Conservation (phyloP, 164 flowering plant species). For the Tetrastigma voinierianum region DNA sequence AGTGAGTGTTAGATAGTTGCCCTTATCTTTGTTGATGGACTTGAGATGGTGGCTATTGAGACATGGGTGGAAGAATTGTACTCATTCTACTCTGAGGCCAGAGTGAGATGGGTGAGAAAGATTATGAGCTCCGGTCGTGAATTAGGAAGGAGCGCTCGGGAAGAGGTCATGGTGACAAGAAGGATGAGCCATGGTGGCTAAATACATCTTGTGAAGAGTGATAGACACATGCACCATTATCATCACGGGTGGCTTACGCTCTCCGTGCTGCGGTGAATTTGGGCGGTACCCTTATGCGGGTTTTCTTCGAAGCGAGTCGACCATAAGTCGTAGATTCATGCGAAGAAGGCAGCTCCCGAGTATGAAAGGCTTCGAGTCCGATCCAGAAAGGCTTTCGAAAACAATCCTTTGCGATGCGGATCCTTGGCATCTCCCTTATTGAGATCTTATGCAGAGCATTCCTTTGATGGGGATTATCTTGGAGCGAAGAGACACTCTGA, state of each 20-base stretch:
- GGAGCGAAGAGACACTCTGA: no score
- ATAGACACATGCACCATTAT: no score
- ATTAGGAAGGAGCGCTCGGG: slow-evolving; percentile 57
- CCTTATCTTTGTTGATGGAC: slow-evolving; percentile 68
- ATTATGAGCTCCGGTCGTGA: slow-evolving; percentile 60
- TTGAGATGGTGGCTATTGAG: slow-evolving; percentile 56
- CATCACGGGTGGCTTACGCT: no score
- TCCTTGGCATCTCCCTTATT: no score
- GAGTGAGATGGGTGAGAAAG: slow-evolving; percentile 35
- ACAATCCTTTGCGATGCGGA: no score
- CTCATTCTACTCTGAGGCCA: slow-evolving; percentile 37
- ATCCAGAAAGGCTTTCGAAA: slow-evolving; percentile 27
- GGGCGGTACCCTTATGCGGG: no score
- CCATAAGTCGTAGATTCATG: slow-evolving; percentile 26
- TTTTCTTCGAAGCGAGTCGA: no score
- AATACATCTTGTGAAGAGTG: no score
- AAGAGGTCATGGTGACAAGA: slow-evolving; percentile 67
- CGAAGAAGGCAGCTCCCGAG: slow-evolving; percentile 27
- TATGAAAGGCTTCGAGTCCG: slow-evolving; percentile 20
- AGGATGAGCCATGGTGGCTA: slow-evolving; percentile 62
- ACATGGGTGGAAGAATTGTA: slow-evolving; percentile 62
- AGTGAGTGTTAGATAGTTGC: slow-evolving; percentile 51
- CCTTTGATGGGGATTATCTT: no score
- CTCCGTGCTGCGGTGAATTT: no score
- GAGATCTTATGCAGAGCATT: no score